phyloP scores from a whole-genome alignment of 345 rosid species.

The Populus deltoides region DNA sequence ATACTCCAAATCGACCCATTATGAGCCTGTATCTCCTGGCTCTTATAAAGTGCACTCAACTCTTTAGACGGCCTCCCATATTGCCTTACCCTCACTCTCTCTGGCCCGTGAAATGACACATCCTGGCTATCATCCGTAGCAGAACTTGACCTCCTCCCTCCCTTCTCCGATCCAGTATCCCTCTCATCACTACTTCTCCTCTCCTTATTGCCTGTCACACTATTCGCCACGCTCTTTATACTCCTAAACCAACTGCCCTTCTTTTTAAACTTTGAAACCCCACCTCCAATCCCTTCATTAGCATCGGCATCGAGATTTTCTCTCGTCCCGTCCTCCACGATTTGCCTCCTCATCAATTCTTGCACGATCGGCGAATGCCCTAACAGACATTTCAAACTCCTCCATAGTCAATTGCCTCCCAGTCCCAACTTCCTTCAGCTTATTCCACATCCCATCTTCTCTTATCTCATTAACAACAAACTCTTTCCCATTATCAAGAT shows the following conservation, averaged over 20 bases:
- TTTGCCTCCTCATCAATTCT: conserved; percentile 94
- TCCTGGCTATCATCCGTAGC: conserved; percentile 97
- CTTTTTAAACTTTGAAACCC: conserved; percentile 55
- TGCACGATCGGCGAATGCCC: conserved; percentile 96
- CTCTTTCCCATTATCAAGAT: conserved; percentile 85
- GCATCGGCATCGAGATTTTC: conserved; percentile 39
- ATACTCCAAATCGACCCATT: conserved; percentile 92
- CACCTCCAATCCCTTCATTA: conserved; percentile 33
- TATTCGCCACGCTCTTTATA: conserved; percentile 67
- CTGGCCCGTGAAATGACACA: conserved; percentile 75
- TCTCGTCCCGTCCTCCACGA: conserved; percentile 63
- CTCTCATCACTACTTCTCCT: conserved; percentile 86
- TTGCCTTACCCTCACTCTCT: conserved; percentile 81
- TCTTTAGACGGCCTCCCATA: conserved; percentile 83
- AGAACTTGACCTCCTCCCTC: conserved; percentile 89
- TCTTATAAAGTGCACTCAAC: conserved; percentile 73
- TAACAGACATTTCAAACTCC: conserved; percentile 81
- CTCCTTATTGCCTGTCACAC: conserved; percentile 63
- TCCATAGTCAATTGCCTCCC: conserved; percentile 88
- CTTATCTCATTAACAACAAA: conserved; percentile 83
- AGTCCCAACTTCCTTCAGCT: conserved; percentile 83
- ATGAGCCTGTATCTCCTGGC: conserved; percentile 93
- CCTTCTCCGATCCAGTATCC: conserved; percentile 85
- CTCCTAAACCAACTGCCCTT: conserved; percentile 80
- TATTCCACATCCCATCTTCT: conserved; percentile 77